Percentiles rank a stretch among this genome's conserved stretches.
These are phyloP conservation scores for Skeletonema menzelii DNA, from an alignment of 108 stramenopile species.

Conservation along the genomic window DNA sequence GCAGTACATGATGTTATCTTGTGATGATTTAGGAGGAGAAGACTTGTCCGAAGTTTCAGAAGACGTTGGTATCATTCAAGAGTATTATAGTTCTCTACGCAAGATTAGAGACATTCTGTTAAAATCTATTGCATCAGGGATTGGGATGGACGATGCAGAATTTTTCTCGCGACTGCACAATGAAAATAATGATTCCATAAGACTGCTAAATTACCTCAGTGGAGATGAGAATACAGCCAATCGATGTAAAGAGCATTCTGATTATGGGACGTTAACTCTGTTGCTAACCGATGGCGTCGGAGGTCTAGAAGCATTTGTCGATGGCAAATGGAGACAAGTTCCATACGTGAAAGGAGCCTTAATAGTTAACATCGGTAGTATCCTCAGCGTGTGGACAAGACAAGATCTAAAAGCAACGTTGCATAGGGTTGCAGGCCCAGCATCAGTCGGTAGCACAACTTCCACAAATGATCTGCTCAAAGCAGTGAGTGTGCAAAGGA, in stretches of 20 bases:
- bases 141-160: slow-evolving; percentile 42
- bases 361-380: slow-evolving; percentile 67
- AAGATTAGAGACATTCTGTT: slow-evolving; percentile 48
- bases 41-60: neutral
- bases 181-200: slow-evolving; percentile 52
- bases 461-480: slow-evolving; percentile 15
- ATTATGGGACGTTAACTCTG: slow-evolving; percentile 71
- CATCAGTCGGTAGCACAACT: slow-evolving; percentile 15
- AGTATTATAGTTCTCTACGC: slow-evolving; percentile 53
- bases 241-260: slow-evolving; percentile 78
- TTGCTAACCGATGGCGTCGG: slow-evolving; percentile 64
- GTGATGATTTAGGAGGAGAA: slow-evolving; percentile 19
- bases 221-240: slow-evolving; percentile 44
- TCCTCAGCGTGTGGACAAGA: slow-evolving; percentile 62
- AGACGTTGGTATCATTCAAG: slow-evolving; percentile 3
- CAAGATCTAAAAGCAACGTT: slow-evolving; percentile 56
- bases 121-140: slow-evolving; percentile 52
- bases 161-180: slow-evolving; percentile 55
- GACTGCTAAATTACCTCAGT: slow-evolving; percentile 51
- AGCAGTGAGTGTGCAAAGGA: slow-evolving; percentile 33
- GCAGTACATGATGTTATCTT: slow-evolving; percentile 54
- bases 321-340: slow-evolving; percentile 52
- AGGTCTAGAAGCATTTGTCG: slow-evolving; percentile 57
- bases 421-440: slow-evolving; percentile 69
- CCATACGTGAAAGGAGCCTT: slow-evolving; percentile 57